Evolutionary conservation across 192 early-diverging fungal species (phyloP).

Genomic region (Podila horticola): DNA sequence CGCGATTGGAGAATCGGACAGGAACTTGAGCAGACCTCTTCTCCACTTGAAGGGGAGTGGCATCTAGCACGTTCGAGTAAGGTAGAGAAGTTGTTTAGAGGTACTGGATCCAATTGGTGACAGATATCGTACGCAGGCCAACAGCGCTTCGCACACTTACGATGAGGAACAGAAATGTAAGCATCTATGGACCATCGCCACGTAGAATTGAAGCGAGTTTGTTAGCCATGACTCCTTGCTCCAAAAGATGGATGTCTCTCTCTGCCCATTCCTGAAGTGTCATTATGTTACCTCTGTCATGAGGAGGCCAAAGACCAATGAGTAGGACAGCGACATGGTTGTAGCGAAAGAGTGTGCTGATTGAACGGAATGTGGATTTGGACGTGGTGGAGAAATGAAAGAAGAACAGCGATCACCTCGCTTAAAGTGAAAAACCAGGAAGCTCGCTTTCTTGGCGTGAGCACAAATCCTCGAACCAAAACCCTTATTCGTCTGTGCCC

Average conservation of each 20-base stretch:
- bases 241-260: neutral
- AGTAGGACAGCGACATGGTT: slow-evolving; percentile 56
- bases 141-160: slow-evolving; percentile 16
- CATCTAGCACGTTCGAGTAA: slow-evolving; percentile 32
- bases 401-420: neutral
- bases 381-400: neutral
- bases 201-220: neutral
- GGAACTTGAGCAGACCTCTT: slow-evolving; percentile 55
- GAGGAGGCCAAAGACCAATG: slow-evolving; percentile 57
- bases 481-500: too few species aligned
- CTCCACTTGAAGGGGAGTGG: slow-evolving; percentile 61
- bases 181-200: slow-evolving; percentile 28
- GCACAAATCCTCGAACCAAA: too few species aligned
- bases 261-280: neutral
- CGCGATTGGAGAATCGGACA: slow-evolving; percentile 55
- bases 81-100: neutral
- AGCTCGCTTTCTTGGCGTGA: too few species aligned
- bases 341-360: neutral
- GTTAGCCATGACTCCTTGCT: neutral
- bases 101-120: neutral
- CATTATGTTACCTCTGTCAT: slow-evolving; percentile 52
- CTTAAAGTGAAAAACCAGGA: neutral
- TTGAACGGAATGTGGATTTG: neutral
- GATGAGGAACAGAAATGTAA: slow-evolving; percentile 51
- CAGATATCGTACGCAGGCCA: neutral